phyloP scores from a whole-genome alignment of 1,284 basidiomycete genomes.

The Ceratobasidium sp. region DNA sequence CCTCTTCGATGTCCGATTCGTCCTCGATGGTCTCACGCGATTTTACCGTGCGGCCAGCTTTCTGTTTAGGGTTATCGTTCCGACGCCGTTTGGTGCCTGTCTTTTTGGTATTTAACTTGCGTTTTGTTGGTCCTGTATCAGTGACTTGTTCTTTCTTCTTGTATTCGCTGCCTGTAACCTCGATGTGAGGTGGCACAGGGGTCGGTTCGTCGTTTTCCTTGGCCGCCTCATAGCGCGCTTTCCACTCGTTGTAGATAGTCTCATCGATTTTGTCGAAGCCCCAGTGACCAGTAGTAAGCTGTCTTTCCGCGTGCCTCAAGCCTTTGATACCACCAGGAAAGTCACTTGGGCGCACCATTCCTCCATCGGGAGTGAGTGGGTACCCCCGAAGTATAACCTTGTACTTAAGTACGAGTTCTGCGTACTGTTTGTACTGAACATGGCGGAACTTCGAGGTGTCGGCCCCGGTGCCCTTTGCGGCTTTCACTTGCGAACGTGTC shows the following conservation, averaged over 20 bases:
- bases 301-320: not conserved
- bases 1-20: no score
- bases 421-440: slow-evolving; percentile 6
- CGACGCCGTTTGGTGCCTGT: no score
- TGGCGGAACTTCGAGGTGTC: not conserved
- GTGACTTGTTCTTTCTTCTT: no score
- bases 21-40: no score
- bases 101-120: no score
- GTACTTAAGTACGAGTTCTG: not conserved
- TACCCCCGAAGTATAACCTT: slow-evolving; percentile 4
- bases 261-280: slow-evolving; percentile 2
- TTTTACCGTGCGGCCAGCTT: no score
- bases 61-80: no score
- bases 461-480: not conserved
- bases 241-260: not conserved
- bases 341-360: not conserved
- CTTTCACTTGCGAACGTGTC: not conserved
- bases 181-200: slow-evolving; percentile 3
- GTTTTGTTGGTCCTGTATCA: no score
- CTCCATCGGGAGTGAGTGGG: not conserved
- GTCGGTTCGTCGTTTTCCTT: no score
- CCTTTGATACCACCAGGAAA: slow-evolving; percentile 23
- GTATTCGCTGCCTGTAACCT: slow-evolving; percentile 9
- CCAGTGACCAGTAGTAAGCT: not conserved
- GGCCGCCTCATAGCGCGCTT: not conserved